Base-by-base conservation (phyloP, 352 stramenopile species). In the Globisporangium camurandrum region DNA sequence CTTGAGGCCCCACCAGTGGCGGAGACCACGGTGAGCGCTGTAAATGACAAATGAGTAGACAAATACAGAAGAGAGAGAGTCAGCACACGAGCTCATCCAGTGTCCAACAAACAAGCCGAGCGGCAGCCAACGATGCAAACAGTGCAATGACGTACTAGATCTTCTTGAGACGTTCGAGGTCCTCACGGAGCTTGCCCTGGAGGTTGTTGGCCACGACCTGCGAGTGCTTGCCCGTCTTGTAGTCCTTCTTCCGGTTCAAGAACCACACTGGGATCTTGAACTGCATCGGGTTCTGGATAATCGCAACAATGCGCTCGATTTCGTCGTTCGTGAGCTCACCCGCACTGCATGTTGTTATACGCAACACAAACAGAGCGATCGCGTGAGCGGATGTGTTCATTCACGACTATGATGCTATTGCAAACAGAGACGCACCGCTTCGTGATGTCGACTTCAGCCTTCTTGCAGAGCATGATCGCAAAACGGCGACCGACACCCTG, bases 201-300 rank as follows among this genome's bases (percentile, higher is more conserved):
- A 99, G 88, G 72, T 96, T 97, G 77, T 99, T 98, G 50, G 96
- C 93, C 60, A 98, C 97, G 48, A 98, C 81, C 83, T 99, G 97
- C 61, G 79, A 97, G 82, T 97, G 97, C 82, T 99, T 99, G 79
- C 96, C 96, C 47, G 95, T 99, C 86, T 99, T 98, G 81, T 97
- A 98, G 84, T 99, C 97, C 86, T 98, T 98, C 86, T 99, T 96
- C 78, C 97, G 93, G 88, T 99, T 99, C 43, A 99, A 84, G 83
- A 99, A 99, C 96, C 97, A 99, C 59, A 98, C 76, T 53, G 96
- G 97, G 73, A 99, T 98, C 84, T 99, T 99, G 90, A 99, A 99
- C 76, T 99, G 93, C 64, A 96, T 87, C 54, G 97, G 97, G 79
- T 98, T 99, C 68, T 97, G 88, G 79, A 99, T 99, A 67, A 99